Percentiles rank a stretch among this genome's conserved stretches.
phyloP scores from a whole-genome alignment of 2,329 filamentous ascomycete genomes.

The Aureobasidium subglaciale region DNA sequence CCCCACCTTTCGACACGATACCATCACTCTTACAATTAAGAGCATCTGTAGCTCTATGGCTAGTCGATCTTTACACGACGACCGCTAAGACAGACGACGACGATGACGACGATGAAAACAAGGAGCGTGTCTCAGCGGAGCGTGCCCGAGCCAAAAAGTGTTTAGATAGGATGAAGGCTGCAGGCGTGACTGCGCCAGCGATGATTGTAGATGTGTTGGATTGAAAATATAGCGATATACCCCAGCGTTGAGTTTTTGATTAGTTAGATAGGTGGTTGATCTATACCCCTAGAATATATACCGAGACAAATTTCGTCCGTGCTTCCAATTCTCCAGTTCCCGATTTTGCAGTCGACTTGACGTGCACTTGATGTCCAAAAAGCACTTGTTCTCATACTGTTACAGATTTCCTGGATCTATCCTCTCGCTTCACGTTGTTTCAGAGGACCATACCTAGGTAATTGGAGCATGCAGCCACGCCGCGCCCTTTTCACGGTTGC shows the following conservation, averaged over 20 bases:
- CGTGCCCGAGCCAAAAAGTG: background rate
- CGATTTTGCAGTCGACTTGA: conserved; percentile 3
- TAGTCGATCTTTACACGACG: conserved; percentile 55
- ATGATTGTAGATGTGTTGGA: background rate
- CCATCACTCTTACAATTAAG: conserved; percentile 61
- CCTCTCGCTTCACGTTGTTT: too few species aligned
- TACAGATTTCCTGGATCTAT: background rate
- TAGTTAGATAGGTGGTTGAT: too few species aligned
- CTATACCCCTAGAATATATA: too few species aligned
- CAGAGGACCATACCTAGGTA: too few species aligned
- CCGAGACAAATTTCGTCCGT: conserved; percentile 5
- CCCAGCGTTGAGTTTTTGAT: too few species aligned
- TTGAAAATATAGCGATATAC: background rate
- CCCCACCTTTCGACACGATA: conserved; percentile 63
- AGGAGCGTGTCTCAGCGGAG: conserved; percentile 1
- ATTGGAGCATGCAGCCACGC: background rate
- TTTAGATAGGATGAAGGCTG: background rate
- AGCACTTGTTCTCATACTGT: background rate
- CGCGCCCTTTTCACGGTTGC: conserved; percentile 1
- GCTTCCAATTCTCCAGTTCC: background rate
- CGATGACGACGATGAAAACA: background rate
- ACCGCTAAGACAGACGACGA: background rate
- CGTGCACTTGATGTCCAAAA: background rate
- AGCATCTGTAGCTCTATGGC: conserved; percentile 67
- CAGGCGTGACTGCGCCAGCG: background rate